Evolutionary conservation across 2,329 filamentous ascomycete species (phyloP).

Genomic region (Aspergillus sp.): DNA sequence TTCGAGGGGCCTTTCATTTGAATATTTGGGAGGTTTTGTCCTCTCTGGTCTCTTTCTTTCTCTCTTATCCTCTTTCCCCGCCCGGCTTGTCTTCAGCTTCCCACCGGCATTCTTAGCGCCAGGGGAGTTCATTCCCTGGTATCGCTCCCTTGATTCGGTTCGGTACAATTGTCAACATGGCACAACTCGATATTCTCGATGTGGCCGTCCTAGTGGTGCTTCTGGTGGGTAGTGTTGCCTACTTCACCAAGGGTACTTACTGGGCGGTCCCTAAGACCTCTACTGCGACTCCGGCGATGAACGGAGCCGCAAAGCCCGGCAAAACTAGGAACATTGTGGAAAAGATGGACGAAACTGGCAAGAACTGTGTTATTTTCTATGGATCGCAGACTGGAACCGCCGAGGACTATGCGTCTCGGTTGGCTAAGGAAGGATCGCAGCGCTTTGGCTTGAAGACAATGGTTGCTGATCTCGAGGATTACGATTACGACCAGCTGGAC

Average conservation of each 20-base stretch:
- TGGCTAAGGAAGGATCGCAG: constrained; percentile 96
- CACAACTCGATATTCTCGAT: constrained; percentile 93
- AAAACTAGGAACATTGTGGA: constrained; percentile 89
- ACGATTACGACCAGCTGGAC: constrained; percentile 93
- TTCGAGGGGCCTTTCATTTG: not conserved
- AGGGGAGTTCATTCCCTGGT: not conserved
- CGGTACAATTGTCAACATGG: constrained; percentile 52
- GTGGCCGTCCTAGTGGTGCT: constrained; percentile 81
- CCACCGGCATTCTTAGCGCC: not conserved
- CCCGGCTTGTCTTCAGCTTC: constrained; percentile 1
- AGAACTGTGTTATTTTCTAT: constrained; percentile 98
- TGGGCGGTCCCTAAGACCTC: constrained; percentile 80
- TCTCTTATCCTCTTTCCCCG: constrained; percentile 3
- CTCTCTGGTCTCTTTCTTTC: constrained; percentile 5
- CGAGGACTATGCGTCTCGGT: constrained; percentile 91
- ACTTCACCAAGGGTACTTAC: constrained; percentile 95
- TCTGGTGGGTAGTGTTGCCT: constrained; percentile 79
- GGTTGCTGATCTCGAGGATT: constrained; percentile 96
- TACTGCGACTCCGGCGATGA: constrained; percentile 56
- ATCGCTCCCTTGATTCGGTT: not conserved
- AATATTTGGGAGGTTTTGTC: not conserved
- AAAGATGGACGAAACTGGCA: constrained; percentile 90
- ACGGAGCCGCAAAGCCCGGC: constrained; percentile 64
- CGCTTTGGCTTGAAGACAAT: constrained; percentile 95
- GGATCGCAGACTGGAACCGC: constrained; percentile 97